These are phyloP conservation scores for Seiridium cupressi DNA, from an alignment of 2,329 filamentous ascomycete species.

Conservation along the genomic window DNA sequence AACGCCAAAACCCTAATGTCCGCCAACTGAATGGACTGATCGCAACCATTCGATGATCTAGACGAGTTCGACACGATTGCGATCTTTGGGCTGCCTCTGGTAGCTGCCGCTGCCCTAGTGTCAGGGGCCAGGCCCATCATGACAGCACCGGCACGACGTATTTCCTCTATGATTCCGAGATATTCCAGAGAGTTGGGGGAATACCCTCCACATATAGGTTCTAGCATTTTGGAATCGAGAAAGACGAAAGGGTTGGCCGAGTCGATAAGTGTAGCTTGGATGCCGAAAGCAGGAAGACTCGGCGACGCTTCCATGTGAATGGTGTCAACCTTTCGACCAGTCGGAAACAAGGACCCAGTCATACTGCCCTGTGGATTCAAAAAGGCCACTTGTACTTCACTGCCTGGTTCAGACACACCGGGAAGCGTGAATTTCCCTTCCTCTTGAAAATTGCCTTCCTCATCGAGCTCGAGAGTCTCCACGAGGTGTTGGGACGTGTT, in stretches of 20 bases:
- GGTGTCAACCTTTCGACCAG: conserved; percentile 32
- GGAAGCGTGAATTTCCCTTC: conserved; percentile 37
- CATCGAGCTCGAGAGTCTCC: conserved; percentile 32
- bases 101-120: conserved; percentile 28
- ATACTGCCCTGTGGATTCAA: conserved; percentile 37
- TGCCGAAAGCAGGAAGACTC: neutral
- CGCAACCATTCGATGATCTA: neutral
- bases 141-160: conserved; percentile 33
- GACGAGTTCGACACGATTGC: conserved; percentile 30
- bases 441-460: conserved; percentile 14
- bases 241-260: conserved; percentile 42
- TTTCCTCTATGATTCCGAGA: conserved; percentile 28
- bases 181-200: conserved; percentile 29
- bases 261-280: conserved; percentile 37
- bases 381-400: conserved; percentile 34
- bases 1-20: conserved; percentile 45
- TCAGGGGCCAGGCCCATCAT: conserved; percentile 38
- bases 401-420: conserved; percentile 35
- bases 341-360: conserved; percentile 38
- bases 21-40: neutral
- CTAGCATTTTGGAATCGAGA: conserved; percentile 16
- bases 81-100: conserved; percentile 33
- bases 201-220: conserved; percentile 12
- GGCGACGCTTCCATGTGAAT: conserved; percentile 17
- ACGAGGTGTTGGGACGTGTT: conserved; percentile 26